A percentile compares a stretch with the other conserved stretches of the same genome.
phyloP scores from a whole-genome alignment of 305 asterid genomes.

The Coffea humblotiana region DNA sequence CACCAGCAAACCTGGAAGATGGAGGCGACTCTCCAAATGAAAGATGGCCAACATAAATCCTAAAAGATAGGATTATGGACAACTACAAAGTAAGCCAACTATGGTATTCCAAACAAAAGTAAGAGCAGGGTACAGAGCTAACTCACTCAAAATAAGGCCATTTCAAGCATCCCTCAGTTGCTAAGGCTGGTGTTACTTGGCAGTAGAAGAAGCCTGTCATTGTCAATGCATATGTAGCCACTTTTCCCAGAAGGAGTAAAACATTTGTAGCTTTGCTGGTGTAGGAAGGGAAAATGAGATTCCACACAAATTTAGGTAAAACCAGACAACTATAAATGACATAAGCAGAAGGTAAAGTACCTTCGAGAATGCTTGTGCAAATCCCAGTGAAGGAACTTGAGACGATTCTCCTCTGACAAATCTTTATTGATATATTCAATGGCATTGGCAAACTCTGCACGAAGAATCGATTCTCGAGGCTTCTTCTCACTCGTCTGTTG shows the following conservation, averaged over 20 bases:
- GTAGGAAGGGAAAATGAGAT: conserved; percentile 28
- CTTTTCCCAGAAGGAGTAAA: conserved; percentile 78
- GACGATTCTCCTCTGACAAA: conserved; percentile 75
- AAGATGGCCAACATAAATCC: not conserved
- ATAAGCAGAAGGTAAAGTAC: conserved; percentile 34
- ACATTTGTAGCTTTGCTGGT: conserved; percentile 87
- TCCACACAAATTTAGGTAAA: conserved; percentile 22
- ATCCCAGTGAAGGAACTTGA: conserved; percentile 98
- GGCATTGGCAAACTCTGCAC: conserved; percentile 89
- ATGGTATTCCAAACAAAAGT: not conserved
- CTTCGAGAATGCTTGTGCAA: conserved; percentile 90
- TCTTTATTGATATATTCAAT: conserved; percentile 81
- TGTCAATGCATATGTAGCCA: conserved; percentile 86
- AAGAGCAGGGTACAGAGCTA: conserved; percentile 14
- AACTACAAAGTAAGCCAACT: not conserved
- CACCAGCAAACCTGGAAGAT: not conserved
- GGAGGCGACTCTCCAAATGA: not conserved
- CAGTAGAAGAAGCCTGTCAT: conserved; percentile 91
- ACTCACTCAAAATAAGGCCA: conserved; percentile 70
- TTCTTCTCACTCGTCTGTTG: conserved; percentile 89
- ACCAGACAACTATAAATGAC: conserved; percentile 1
- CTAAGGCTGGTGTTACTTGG: conserved; percentile 55
- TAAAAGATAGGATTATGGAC: not conserved
- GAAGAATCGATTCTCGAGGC: conserved; percentile 97
- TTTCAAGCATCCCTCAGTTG: conserved; percentile 53